Evolutionary conservation across 352 stramenopile genomes (phyloP), one percentile per base, ranked within the genome.

Genomic region (Phytophthora pinifolia): DNA sequence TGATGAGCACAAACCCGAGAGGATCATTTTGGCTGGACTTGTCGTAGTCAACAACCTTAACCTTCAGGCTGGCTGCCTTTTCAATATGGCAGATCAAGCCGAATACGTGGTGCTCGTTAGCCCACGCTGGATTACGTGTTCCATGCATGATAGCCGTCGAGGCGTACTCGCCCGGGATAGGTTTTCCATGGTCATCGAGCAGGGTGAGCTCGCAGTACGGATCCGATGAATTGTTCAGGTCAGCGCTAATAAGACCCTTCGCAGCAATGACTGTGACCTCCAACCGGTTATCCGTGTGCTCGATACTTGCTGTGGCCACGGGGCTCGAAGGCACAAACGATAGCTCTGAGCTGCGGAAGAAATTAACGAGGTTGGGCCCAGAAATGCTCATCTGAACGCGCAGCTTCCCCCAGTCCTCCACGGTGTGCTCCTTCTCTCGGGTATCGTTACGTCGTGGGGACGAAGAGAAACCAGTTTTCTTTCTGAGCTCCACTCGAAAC

Each of bases 281-380:
- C 27, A 91, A 62, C 1, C 81, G 76, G 31, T 89, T 87, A 49
- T 91, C 81, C 2, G 74, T 81, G 52, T 91, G 78, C 27, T 88
- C 76, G 3, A 67, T 54, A 5, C 50, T 71, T 4, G 65, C 65
- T 5, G 67, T 80, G n/a, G 74, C 75, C 6, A 83, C 74, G 9
- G 62, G 71, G 31, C 49, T 79, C 35, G 70, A 66, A 2, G 69
- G 59, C 1, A 62, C 59, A 17, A 86, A 60, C 6, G 62, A 64
- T 31, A 63, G 29, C 18, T 78, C 61, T 8, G 69, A 33, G 18
- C 58, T 79, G 38, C 76, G 76, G 51, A 91, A 83, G 29, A 91
- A 89, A 27, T 80, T 62, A 14, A 87, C 70, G 17, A 91, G 59
- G 44, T 88, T 88, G 9, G 75, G 72, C 5, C 81, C 81, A 5